Conservation (phyloP, 129 eudicot species). For the Saussurea involucrata region DNA sequence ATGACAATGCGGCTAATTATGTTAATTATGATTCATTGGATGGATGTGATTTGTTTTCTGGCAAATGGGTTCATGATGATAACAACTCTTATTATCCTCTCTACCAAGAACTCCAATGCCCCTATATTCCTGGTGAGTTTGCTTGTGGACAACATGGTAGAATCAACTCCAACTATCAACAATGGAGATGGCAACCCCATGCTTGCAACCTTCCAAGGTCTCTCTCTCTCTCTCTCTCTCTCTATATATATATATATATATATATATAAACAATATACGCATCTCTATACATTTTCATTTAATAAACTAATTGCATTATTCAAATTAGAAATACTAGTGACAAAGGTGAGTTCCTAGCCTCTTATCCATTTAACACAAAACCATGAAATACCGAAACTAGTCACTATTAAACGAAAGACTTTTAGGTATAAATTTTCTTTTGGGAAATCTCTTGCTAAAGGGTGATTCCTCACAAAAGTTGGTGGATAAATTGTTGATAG, state of each 20-base stretch:
- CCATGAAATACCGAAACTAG: neutral
- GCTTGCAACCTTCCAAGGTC: conserved; percentile 60
- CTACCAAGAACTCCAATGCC: conserved; percentile 47
- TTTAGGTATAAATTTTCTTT: no score
- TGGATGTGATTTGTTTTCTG: conserved; percentile 59
- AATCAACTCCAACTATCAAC: conserved; percentile 39
- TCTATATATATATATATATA: neutral
- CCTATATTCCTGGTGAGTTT: conserved; percentile 47
- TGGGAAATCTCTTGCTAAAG: no score
- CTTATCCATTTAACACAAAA: neutral
- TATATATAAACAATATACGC: neutral
- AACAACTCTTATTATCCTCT: conserved; percentile 43
- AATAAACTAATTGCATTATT: neutral
- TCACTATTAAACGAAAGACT: no score
- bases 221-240: conserved; percentile 12
- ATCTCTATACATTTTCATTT: neutral
- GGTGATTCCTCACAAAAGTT: no score
- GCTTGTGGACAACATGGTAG: conserved; percentile 57
- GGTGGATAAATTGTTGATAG: no score
- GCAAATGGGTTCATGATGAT: conserved; percentile 61
- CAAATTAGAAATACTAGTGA: neutral
- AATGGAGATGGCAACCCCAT: conserved; percentile 76
- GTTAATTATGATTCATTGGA: conserved; percentile 15
- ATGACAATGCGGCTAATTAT: neutral
- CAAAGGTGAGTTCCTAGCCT: no score